These are phyloP conservation scores for Fusarium lateritium DNA, from an alignment of 2,329 filamentous ascomycete species.

Conservation along the genomic window DNA sequence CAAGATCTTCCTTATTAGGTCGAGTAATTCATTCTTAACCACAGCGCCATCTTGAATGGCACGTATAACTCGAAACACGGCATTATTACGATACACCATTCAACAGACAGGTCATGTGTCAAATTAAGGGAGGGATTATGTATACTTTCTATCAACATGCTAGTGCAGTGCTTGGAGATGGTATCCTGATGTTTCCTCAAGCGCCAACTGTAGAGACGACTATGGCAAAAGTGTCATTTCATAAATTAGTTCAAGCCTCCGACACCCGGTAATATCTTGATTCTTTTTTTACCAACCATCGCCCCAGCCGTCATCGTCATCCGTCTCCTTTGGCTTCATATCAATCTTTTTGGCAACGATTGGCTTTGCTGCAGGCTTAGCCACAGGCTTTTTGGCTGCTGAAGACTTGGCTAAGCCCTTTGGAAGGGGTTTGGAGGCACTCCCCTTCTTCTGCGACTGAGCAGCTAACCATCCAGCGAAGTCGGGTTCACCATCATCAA, in stretches of 20 bases:
- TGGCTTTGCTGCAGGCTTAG: slow-evolving; percentile 62
- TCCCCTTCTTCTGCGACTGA: slow-evolving; percentile 81
- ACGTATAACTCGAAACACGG: too few relatives aligned
- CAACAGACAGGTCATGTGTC: background rate
- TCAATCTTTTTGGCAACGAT: slow-evolving; percentile 76
- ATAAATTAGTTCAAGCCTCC: background rate
- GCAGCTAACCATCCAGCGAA: slow-evolving; percentile 96
- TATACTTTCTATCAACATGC: slow-evolving; percentile 30
- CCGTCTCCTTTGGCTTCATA: slow-evolving; percentile 73
- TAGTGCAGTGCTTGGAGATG: slow-evolving; percentile 20
- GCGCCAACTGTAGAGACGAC: slow-evolving; percentile 15
- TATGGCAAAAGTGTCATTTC: slow-evolving; percentile 12
- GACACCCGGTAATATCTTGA: background rate
- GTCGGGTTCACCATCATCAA: slow-evolving; percentile 91
- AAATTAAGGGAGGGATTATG: slow-evolving; percentile 1
- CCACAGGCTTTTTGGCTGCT: slow-evolving; percentile 58
- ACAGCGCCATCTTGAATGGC: too few relatives aligned
- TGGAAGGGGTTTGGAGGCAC: slow-evolving; percentile 75
- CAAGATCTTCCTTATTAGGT: too few relatives aligned
- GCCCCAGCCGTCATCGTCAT: slow-evolving; percentile 75
- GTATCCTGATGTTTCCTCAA: slow-evolving; percentile 42
- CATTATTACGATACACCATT: too few relatives aligned
- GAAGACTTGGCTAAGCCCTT: slow-evolving; percentile 83
- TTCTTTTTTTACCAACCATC: slow-evolving; percentile 69
- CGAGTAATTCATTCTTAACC: too few relatives aligned